Evolutionary conservation across 1,139 yeast genomes (phyloP), one percentile per base, ranked within the genome.

Genomic region (Taiozyma sp.): DNA sequence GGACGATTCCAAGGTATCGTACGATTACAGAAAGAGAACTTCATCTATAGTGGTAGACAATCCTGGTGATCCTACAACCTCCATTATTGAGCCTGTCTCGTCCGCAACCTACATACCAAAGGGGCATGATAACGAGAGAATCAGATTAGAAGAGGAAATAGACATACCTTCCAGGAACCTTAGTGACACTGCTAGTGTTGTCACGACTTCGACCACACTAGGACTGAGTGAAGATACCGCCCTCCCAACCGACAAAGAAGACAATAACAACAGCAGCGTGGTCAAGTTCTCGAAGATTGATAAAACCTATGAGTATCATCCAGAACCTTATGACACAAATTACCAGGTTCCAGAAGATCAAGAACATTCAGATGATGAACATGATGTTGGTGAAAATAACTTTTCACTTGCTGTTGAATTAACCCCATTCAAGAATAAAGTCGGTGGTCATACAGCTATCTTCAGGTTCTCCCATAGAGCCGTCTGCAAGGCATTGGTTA

Each of bases 371-470:
- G 43, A 40, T 10, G 49, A 47, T 5, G 50, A 47, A 9, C 50
- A 50, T 2, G 47, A 50, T 6, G 61, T 59, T 10, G 62, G 64
- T 30, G 62, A 61, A 11, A 64, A 69, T 7, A 71, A 73, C 39
- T 84, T 74, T 59, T 88, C 90, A 2, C 69, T 83, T 45, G 83
- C 96, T 1, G 96, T 90, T 1, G 97, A 90, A 64, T 70, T 91
- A 51, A 81, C 88, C 48, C 97, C 96, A 2, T 91, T 87, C 70
- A 82, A 85, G 57, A 91, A 93, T 64, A 88, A 88, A 63, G 99
- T 95, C 8, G 99, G 99, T 10, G 99, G 99, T 0, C 99, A 95
- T 66, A 93, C 97, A 0, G 97, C 98, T 2, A 90, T 95, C 45
- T 95, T 93, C 69, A 78, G 93, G 56, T 93, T 93, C 64, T 86